Evolutionary conservation across 495 filamentous ascomycete species (phyloP).

Genomic region (Staphylotrichum longicolle): DNA sequence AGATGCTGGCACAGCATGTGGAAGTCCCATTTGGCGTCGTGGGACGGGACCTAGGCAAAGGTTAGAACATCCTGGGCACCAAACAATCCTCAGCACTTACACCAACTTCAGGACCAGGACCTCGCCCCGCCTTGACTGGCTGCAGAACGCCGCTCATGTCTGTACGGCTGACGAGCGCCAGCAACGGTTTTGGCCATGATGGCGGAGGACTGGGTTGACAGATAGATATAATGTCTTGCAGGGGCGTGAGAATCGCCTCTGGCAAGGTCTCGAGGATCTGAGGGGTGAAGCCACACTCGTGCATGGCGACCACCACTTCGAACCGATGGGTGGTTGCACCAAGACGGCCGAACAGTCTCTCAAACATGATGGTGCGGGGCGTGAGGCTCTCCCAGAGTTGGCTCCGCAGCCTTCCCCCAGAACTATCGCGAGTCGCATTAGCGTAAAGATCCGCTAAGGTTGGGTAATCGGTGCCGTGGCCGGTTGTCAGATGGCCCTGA

Average conservation of each 20-base stretch:
- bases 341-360: slow-evolving; percentile 51
- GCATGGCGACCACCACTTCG: slow-evolving; percentile 60
- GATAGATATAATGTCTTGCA: slow-evolving; percentile 78
- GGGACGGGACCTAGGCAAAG: slow-evolving; percentile 51
- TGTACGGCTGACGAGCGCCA: slow-evolving; percentile 76
- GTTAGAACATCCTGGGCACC: background rate
- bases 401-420: slow-evolving; percentile 14
- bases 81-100: slow-evolving; percentile 23
- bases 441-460: slow-evolving; percentile 56
- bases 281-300: slow-evolving; percentile 55
- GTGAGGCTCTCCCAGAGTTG: slow-evolving; percentile 33
- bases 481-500: slow-evolving; percentile 59
- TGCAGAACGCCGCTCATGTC: slow-evolving; percentile 71
- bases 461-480: slow-evolving; percentile 50
- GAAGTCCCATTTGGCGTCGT: slow-evolving; percentile 69
- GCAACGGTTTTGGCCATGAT: slow-evolving; percentile 65
- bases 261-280: slow-evolving; percentile 75
- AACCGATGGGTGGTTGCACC: slow-evolving; percentile 38
- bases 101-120: slow-evolving; percentile 37
- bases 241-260: slow-evolving; percentile 70
- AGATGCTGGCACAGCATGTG: slow-evolving; percentile 57
- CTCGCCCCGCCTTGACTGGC: slow-evolving; percentile 41
- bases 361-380: slow-evolving; percentile 65
- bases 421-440: slow-evolving; percentile 9
- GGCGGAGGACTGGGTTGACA: slow-evolving; percentile 80